Evolutionary conservation across 306 rosid genomes (phyloP), one percentile per base, ranked within the genome.

Genomic region (Cicer yamashitae): DNA sequence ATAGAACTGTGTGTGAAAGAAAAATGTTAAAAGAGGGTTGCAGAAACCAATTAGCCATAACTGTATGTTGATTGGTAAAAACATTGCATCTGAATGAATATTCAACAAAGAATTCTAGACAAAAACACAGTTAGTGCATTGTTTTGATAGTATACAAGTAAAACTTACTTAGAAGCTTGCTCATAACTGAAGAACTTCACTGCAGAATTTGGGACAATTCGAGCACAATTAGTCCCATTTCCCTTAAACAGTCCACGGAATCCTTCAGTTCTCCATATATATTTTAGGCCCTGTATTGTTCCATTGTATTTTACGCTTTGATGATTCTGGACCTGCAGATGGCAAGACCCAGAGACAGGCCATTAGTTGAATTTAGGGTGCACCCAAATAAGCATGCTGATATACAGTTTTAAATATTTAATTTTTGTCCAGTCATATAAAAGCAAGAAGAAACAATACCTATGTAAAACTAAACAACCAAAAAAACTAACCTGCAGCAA

Each of bases 101-200:
- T 58, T 39, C 47, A 39, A 70, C 12, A 62, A 65, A 63, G 8
- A 57, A 45, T 51, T 39, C 80, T 45, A 25, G 67, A 69, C 1
- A 45, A 53, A 37, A 40, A 58, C 25, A 47, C 64, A 63, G 58
- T 41, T 39, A 54, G 44, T 46, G 25, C 50, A 53, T 54, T 46
- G n/a, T 39, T 11, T 18, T 76, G 34, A 25, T 25, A 25, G 52
- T 43, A 17, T 3, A 47, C 30, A 64, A 39, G 70, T 74, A 82
- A 78, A 81, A 86, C 86, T 64, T 90, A 94, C 98, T 88, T 87
- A 10, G 97, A 92, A 67, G 99, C 99, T 84, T 94, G 93, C 86
- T 92, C 99, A 20, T 94, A 94, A 88, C 99, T 90, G 93, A 94
- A 94, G 86, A 94, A 94, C 84, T 94, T 94, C 83, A 94, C 97